phyloP scores from a whole-genome alignment of 2,329 filamentous ascomycete species.

The Xylaria sp. region DNA sequence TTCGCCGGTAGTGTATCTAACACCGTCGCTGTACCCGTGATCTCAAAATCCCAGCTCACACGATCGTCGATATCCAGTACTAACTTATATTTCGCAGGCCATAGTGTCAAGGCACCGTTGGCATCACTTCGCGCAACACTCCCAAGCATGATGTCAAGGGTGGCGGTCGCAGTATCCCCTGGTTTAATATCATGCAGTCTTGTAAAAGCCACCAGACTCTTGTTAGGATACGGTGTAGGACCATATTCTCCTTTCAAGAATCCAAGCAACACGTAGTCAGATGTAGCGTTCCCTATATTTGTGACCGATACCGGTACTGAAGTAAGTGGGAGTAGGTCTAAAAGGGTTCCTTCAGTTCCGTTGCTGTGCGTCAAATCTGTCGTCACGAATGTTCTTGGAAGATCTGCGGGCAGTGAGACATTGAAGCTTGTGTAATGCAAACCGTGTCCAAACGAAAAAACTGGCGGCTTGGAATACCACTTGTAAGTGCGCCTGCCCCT shows the following conservation, averaged over 20 bases:
- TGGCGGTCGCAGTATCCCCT: slow-evolving; percentile 47
- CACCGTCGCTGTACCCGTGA: slow-evolving; percentile 56
- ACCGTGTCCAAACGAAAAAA: slow-evolving; percentile 65
- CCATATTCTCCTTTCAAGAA: slow-evolving; percentile 60
- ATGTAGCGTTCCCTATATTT: slow-evolving; percentile 58
- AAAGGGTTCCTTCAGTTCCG: slow-evolving; percentile 50
- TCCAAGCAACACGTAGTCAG: slow-evolving; percentile 63
- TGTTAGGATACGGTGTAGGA: slow-evolving; percentile 62
- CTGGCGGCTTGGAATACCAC: slow-evolving; percentile 63
- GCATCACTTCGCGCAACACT: slow-evolving; percentile 61
- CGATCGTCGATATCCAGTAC: slow-evolving; percentile 57
- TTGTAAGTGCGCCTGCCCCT: slow-evolving; percentile 60
- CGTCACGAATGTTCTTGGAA: slow-evolving; percentile 43
- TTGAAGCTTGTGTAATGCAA: slow-evolving; percentile 68
- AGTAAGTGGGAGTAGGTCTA: slow-evolving; percentile 56
- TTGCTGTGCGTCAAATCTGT: slow-evolving; percentile 35
- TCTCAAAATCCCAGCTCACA: slow-evolving; percentile 55
- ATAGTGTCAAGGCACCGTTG: slow-evolving; percentile 61
- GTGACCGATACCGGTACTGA: slow-evolving; percentile 56
- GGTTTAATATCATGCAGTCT: slow-evolving; percentile 54
- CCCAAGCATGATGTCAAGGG: slow-evolving; percentile 58
- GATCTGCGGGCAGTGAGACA: slow-evolving; percentile 38
- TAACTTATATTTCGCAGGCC: slow-evolving; percentile 63
- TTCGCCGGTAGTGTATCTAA: slow-evolving; percentile 52
- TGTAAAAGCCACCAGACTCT: slow-evolving; percentile 62